A percentile compares a stretch with the other conserved stretches of the same genome.
phyloP scores from a whole-genome alignment of 2,329 filamentous ascomycete genomes.

The Sclerotinia glacialis region DNA sequence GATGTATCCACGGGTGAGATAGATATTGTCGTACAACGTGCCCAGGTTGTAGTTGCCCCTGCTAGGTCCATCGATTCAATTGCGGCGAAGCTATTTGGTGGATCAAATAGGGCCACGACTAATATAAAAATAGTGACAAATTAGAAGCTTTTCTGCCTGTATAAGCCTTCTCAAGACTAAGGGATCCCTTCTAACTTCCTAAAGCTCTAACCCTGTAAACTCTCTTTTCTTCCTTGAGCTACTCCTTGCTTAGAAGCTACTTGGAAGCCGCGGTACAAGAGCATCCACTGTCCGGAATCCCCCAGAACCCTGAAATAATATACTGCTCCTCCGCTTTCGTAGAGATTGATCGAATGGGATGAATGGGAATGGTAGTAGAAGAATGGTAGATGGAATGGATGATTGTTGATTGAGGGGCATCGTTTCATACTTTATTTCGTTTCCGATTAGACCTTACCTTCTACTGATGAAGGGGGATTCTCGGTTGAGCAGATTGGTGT shows the following conservation, averaged over 20 bases:
- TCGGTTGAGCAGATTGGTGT: slow-evolving; percentile 15
- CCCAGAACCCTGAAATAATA: slow-evolving; percentile 17
- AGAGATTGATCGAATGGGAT: slow-evolving; percentile 2
- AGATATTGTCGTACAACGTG: slow-evolving; percentile 14
- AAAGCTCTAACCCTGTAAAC: slow-evolving; percentile 7
- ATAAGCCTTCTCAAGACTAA: slow-evolving; percentile 3
- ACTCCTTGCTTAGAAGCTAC: slow-evolving; percentile 8
- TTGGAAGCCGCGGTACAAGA: slow-evolving; percentile 6
- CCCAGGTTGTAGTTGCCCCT: slow-evolving; percentile 3
- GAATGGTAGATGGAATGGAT: neutral
- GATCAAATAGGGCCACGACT: slow-evolving; percentile 16
- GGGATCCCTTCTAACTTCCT: slow-evolving; percentile 8
- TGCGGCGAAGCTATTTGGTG: slow-evolving; percentile 17
- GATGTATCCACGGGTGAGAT: slow-evolving; percentile 15
- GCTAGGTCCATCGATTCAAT: slow-evolving; percentile 12
- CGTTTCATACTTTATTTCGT: slow-evolving; percentile 14
- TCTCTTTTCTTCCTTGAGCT: slow-evolving; percentile 5
- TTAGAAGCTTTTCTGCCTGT: slow-evolving; percentile 10
- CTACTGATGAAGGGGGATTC: slow-evolving; percentile 10
- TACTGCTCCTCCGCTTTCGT: slow-evolving; percentile 1
- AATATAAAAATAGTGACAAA: slow-evolving; percentile 21
- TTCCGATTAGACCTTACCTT: neutral
- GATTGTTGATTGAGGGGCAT: slow-evolving; percentile 8
- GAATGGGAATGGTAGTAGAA: neutral
- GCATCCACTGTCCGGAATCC: slow-evolving; percentile 20